Conservation (phyloP, 768 basidiomycete genomes). For the Lactarius indigo region DNA sequence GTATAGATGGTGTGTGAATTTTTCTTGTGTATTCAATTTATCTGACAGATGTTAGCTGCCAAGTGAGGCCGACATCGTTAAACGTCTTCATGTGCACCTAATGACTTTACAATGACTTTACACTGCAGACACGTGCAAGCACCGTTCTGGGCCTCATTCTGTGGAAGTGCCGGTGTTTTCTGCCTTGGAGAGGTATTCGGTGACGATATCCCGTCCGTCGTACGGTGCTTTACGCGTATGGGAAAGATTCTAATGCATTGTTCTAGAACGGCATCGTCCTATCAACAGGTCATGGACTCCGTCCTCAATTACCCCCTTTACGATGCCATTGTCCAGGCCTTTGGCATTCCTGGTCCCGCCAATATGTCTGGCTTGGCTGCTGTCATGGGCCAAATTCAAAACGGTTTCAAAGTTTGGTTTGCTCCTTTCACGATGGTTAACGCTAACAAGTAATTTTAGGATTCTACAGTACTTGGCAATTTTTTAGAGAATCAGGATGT, state of each 20-base stretch:
- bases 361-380: conserved; percentile 58
- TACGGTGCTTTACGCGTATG: neutral
- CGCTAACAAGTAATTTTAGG: conserved; percentile 26
- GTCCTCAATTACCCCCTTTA: conserved; percentile 74
- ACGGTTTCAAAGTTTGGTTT: conserved; percentile 43
- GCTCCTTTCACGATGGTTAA: neutral
- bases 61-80: conserved; percentile 30
- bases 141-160: conserved; percentile 76
- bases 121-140: conserved; percentile 56
- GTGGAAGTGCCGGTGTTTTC: conserved; percentile 72
- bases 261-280: conserved; percentile 50
- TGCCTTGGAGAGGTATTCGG: conserved; percentile 82
- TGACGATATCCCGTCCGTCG: conserved; percentile 45
- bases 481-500: conserved; percentile 80
- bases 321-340: conserved; percentile 56
- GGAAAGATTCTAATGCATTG: conserved; percentile 23
- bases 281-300: conserved; percentile 62
- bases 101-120: conserved; percentile 11
- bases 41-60: conserved; percentile 28
- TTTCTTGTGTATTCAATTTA: neutral
- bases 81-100: conserved; percentile 14
- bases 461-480: conserved; percentile 53
- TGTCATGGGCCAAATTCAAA: conserved; percentile 50
- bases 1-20: conserved; percentile 60
- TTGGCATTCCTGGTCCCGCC: conserved; percentile 63